Evolutionary conservation across 305 asterid genomes (phyloP).

Genomic region (Salvia sclarea): DNA sequence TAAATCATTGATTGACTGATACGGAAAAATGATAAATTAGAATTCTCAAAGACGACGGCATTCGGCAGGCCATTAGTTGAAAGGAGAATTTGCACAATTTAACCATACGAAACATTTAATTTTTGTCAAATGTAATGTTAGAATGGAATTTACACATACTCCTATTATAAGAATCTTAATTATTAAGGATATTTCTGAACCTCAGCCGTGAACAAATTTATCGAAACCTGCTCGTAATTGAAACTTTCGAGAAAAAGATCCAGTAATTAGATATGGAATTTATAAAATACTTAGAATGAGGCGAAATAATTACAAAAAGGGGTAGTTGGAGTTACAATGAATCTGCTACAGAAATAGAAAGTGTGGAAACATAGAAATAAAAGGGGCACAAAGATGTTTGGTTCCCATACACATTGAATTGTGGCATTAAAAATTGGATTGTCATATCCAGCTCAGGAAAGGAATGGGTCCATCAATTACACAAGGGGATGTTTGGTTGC

Average conservation of each 20-base stretch:
- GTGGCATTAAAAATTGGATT: constrained; percentile 35
- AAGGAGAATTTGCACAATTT: too few species aligned
- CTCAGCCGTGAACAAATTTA: too few species aligned
- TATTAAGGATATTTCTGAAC: too few species aligned
- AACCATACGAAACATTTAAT: too few species aligned
- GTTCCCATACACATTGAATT: constrained; percentile 37
- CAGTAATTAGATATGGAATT: background rate
- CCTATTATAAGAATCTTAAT: too few species aligned
- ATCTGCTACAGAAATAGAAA: constrained; percentile 14
- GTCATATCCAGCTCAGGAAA: constrained; percentile 48
- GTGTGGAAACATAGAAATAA: constrained; percentile 16
- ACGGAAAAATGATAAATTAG: too few species aligned
- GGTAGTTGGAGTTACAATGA: constrained; percentile 27
- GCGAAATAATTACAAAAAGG: background rate
- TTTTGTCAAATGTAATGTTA: too few species aligned
- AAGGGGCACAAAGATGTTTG: constrained; percentile 25
- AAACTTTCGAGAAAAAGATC: background rate
- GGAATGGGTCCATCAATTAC: constrained; percentile 34
- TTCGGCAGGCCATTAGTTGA: too few species aligned
- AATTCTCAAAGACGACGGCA: too few species aligned
- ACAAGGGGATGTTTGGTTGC: constrained; percentile 39
- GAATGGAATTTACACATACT: too few species aligned
- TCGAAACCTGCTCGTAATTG: too few species aligned
- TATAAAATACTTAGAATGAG: background rate
- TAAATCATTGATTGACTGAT: too few species aligned